Evolutionary conservation across 495 filamentous ascomycete genomes (phyloP), one percentile per base, ranked within the genome.

Genomic region (Alectoria sarmentosa): DNA sequence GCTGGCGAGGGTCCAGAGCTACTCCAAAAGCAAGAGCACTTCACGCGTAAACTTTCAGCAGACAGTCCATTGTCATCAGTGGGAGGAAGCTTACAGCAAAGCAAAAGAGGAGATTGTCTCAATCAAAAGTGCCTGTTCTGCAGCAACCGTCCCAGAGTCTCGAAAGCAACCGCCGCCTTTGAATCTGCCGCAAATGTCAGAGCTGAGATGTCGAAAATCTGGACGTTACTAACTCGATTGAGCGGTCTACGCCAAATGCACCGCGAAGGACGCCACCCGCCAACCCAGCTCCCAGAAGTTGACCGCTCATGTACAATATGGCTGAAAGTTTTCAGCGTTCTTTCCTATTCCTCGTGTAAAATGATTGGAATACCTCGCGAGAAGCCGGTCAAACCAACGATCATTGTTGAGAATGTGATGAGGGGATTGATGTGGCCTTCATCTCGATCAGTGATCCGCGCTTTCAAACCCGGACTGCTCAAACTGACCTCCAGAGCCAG

Each of bases 1-100:
- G 72, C 66, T 84, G 82, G 17, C 83, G 73, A 11, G 84, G 83
- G 67, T 86, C 83, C 1, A 88, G 74, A 15, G 79, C 84, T n/a
- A 82, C 76, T 4, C 84, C 82, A 69, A 78, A 78, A 5, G 74
- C 66, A 42, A 78, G 63, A 60, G 74, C 77, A 26, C 28, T 55
- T 10, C 52, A n/a, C 30, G 17, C 52, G 15, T 9, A 6, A 0
- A 10, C 4, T 34, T n/a, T 55, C 5, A 55, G 17, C 17, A 0
- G 6, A 34, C 34, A 32, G 13, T 55, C 6, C 23, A 7, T 8
- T 17, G 0, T 34, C 30, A 6, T 55, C 10, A 9, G 30, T 21
- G 1, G 15, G 14, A 17, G 26, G 3, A 21, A 21, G 34, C 52
- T 55, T 5, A 55, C 52, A 82, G 69, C 21, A 82, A 62, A 32